Evolutionary conservation across 169 alveolate species (phyloP), one percentile per base, ranked within the genome.

Genomic region (Cryptosporidium parvum): DNA sequence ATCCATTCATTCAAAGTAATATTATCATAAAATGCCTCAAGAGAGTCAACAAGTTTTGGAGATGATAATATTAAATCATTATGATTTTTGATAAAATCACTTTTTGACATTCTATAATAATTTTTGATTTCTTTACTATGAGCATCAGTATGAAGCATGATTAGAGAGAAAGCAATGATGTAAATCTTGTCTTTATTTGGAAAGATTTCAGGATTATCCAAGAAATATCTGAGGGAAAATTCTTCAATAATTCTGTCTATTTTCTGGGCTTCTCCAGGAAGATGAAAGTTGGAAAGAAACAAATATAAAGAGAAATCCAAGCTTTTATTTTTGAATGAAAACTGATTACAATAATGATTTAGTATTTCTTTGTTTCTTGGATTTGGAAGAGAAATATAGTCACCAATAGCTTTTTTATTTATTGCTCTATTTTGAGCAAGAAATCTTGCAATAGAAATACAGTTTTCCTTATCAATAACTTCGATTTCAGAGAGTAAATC

Each of bases 241-340:
- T 93, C 93, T 92, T 96, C 97, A 94, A 96, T 93, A 68, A 97
- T 94, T 85, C 98, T 93, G 92, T 97, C 99, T 10, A 96, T 96
- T 89, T 96, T 93, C 91, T 97, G 96, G 0, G 97, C 97, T 93
- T 97, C 99, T n/a, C 97, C 98, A 23, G 99, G 99, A n/a, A 97
- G 91, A 70, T 97, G 95, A 92, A 96, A 97, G 59, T 93, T 94
- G 29, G 97, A 92, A 48, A 97, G 95, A 85, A 96, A 93, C 26
- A 85, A 89, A 84, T 96, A 93, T 86, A 97, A 71, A 8, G 98
- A 95, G 21, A 92, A 93, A 9, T 94, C 96, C 52, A 95, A 85
- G 44, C 93, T 92, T 45, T 92, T 75, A 18, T 93, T 93, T 44
- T 91, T 92, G 73, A 97, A 97, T 73, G 93, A 91, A 80, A 92